Evolutionary conservation across 306 rosid genomes (phyloP), one percentile per base, ranked within the genome.

Genomic region (Pachyrhizus erosus): DNA sequence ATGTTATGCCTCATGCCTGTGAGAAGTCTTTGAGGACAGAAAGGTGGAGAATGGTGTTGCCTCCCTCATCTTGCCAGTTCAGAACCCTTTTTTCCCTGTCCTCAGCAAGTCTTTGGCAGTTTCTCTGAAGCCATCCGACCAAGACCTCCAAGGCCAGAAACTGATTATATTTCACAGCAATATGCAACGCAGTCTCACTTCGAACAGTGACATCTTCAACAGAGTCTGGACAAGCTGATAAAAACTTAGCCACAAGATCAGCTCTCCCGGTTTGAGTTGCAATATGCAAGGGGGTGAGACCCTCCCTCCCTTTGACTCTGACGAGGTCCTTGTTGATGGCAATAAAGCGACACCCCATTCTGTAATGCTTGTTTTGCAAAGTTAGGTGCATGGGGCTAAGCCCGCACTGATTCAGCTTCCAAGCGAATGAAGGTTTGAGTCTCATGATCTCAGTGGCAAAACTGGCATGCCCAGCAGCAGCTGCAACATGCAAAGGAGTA

Each of bases 401-500:
- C 0, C 89, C 87, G 4, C 81, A 12, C 66, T 17, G 80, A 7
- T 88, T 88, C 27, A 27, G 77, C 86, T 88, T 86, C 82, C 87
- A 76, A 0, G 82, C 70, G 23, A 80, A 88, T 0, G 84, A 67
- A 18, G 91, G 89, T 26, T 88, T 88, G 17, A 88, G 45, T 20
- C 86, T 83, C 77, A 84, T 75, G 8, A 88, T 75, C 79, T 88
- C 89, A 27, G 83, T 4, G 45, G 85, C 77, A n/a, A 88, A 86
- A 51, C 23, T 48, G 11, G 65, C 14, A 1, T 86, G 67, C 1
- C 85, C 89, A 9, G 68, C 60, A 21, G 85, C 33, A 4, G 86
- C 84, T 17, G 85, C 85, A 18, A 75, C 2, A 55, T 88, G 91
- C 43, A 88, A 18, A 21, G 91, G 91, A 7, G 91, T 86, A 18